A percentile compares a stretch with the other conserved stretches of the same genome.
Conservation (phyloP, 257 asterid genomes). For the Lycium barbarum region DNA sequence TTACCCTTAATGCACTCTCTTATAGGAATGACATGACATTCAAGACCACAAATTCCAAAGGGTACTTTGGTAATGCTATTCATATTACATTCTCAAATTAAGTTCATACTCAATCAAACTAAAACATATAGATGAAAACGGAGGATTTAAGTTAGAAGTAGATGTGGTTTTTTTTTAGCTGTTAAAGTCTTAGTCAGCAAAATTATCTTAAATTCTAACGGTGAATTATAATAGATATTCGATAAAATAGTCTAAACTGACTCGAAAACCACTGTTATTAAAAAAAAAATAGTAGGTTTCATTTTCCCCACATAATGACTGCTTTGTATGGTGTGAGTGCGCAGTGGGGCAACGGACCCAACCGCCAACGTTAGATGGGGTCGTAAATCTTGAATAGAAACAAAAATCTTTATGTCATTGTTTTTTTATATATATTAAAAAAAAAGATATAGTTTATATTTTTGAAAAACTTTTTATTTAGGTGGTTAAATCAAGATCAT, state of each 20-base stretch:
- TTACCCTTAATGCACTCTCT: no score
- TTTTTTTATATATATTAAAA: neutral
- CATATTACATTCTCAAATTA: no score
- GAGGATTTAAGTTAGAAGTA: no score
- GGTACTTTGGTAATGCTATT: no score
- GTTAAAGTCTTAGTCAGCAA: neutral
- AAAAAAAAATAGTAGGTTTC: neutral
- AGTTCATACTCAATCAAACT: neutral
- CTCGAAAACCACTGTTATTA: neutral
- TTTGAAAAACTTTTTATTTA: neutral
- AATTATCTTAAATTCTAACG: neutral
- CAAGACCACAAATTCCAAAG: no score
- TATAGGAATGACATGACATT: no score
- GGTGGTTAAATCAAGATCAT: slow-evolving; percentile 25
- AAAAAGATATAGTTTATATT: neutral
- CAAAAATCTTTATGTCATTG: neutral
- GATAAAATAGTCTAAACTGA: neutral
- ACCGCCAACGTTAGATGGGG: slow-evolving; percentile 20
- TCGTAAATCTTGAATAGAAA: slow-evolving; percentile 25
- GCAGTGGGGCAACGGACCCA: slow-evolving; percentile 45
- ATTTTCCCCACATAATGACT: slow-evolving; percentile 42
- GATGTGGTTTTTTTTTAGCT: neutral
- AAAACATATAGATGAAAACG: no score
- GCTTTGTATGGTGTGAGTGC: slow-evolving; percentile 43
- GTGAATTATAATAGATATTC: neutral